Evolutionary conservation across 148 eudicot species (phyloP).

Genomic region (Arbutus unedo): DNA sequence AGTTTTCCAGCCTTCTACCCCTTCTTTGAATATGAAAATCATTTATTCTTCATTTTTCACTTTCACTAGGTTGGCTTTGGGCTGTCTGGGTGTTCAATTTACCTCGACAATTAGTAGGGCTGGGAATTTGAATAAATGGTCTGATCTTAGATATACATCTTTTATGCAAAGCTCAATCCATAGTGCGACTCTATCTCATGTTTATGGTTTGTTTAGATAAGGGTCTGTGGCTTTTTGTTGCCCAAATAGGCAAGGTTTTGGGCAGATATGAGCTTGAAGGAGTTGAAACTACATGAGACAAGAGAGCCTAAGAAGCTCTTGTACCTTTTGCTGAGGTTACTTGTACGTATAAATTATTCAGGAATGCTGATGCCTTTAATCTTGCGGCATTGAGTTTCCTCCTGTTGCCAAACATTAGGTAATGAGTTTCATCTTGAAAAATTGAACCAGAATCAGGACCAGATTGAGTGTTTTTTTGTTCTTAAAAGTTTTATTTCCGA

Average conservation of each 20-base stretch:
- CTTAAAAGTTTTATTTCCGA: neutral
- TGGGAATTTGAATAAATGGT: too few relatives aligned
- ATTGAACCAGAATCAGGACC: neutral
- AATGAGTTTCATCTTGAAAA: neutral
- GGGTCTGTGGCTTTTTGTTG: neutral
- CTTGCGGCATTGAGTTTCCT: neutral
- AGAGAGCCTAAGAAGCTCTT: neutral
- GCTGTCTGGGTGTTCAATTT: too few relatives aligned
- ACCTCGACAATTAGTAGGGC: too few relatives aligned
- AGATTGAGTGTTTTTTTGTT: neutral
- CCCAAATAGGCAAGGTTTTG: neutral
- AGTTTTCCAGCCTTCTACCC: too few relatives aligned
- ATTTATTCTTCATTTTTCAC: too few relatives aligned
- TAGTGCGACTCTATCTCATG: neutral
- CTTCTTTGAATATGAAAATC: too few relatives aligned
- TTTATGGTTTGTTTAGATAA: neutral
- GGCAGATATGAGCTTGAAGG: neutral
- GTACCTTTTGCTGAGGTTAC: neutral
- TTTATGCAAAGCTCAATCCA: too few relatives aligned
- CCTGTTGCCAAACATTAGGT: neutral
- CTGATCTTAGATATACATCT: too few relatives aligned
- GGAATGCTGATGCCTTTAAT: neutral
- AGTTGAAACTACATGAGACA: neutral
- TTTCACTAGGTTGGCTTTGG: too few relatives aligned
- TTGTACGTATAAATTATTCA: neutral